Evolutionary conservation across 1,139 yeast species (phyloP), one percentile per base, ranked within the genome.

Genomic region (Candida sanyaensis): DNA sequence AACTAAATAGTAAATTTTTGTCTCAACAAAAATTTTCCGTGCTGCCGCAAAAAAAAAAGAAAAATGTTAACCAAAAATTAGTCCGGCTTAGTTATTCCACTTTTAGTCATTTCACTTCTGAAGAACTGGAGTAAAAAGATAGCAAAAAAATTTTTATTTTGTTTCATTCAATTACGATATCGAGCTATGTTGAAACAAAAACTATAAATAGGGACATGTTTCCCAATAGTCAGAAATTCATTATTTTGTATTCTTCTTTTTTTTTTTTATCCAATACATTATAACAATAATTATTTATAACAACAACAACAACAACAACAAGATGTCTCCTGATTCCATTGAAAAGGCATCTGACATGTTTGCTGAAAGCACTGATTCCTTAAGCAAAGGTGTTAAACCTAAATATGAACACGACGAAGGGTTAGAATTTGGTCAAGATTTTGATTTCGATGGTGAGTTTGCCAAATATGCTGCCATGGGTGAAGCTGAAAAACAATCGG

Each of bases 361-460:
- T 37, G 42, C 26, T 3, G 45, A 45, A 24, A 41, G 42, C 9
- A 37, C 38, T 8, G 37, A 41, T 31, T 29, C 38, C 13, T 41
- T 44, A 11, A 39, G 39, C 31, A 44, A 45, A 29, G 49, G 43
- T 40, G 41, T 17, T 34, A 48, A 48, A 13, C 43, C 46, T n/a
- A 44, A 46, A 34, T 33, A 42, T n/a, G 49, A 46, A 26, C 46
- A 48, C 34, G 48, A 45, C 12, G 49, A 45, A 43, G 47, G 40
- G 42, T 42, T 32, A 37, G 58, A 57, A 34, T 43, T 55, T 13
- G 61, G 60, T 27, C 42, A 46, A n/a, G 49, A 56, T 29, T 59
- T 59, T 48, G 56, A 66, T 51, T 58, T 65, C 47, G 67, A 62
- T 47, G 53, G 55, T 23, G 71, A 66, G 43, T 58, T 65, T 41